These are phyloP conservation scores for Myriosclerotinia duriaeana DNA, from an alignment of 2,329 filamentous ascomycete genomes.

Conservation along the genomic window DNA sequence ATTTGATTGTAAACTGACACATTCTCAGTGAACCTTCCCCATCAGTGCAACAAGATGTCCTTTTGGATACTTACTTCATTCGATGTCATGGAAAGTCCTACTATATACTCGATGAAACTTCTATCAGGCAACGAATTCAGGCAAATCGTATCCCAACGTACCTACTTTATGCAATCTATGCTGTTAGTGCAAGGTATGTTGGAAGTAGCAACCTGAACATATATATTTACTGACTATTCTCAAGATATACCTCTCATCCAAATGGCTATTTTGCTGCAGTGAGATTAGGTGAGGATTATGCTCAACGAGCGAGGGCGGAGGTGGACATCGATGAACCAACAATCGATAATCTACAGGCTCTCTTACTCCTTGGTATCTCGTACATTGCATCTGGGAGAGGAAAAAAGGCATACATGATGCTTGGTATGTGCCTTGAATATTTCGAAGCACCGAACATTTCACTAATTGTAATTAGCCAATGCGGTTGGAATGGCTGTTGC, in stretches of 20 bases:
- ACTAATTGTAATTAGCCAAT: constrained; percentile 56
- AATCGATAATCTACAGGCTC: constrained; percentile 72
- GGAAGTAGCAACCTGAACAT: background rate
- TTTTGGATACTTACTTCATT: constrained; percentile 77
- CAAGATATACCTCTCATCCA: constrained; percentile 67
- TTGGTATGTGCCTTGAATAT: constrained; percentile 55
- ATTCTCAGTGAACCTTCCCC: constrained; percentile 48
- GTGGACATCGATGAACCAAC: constrained; percentile 80
- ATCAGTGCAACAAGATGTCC: constrained; percentile 55
- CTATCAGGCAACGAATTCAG: constrained; percentile 69
- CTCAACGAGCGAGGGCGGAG: constrained; percentile 64
- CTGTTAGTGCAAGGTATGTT: constrained; percentile 59
- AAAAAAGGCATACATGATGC: constrained; percentile 83
- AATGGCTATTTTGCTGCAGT: constrained; percentile 67
- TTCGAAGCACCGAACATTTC: background rate
- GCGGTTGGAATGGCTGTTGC: constrained; percentile 82
- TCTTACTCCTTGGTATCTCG: constrained; percentile 72
- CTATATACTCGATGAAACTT: constrained; percentile 75
- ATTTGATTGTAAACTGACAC: background rate
- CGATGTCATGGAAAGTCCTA: constrained; percentile 81
- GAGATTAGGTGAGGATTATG: constrained; percentile 70
- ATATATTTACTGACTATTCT: constrained; percentile 28
- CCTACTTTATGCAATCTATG: constrained; percentile 57
- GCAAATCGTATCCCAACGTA: constrained; percentile 52
- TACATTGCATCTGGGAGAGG: constrained; percentile 76